Evolutionary conservation across 768 basidiomycete species (phyloP).

Genomic region (Melanogaster broomeanus): DNA sequence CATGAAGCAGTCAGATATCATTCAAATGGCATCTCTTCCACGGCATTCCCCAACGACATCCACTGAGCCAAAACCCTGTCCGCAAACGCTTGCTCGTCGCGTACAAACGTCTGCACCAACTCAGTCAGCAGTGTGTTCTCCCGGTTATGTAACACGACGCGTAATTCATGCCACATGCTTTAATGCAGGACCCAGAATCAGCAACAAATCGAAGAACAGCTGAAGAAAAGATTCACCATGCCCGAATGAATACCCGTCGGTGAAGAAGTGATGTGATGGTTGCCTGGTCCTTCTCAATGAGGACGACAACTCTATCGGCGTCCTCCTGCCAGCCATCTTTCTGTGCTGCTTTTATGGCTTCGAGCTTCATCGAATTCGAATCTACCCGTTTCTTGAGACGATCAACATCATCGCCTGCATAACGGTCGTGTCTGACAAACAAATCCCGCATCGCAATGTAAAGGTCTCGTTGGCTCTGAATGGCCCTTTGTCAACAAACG

Average conservation of each 20-base stretch:
- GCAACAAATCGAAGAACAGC: background rate
- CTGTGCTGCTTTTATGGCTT: conserved; percentile 63
- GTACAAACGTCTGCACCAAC: conserved; percentile 69
- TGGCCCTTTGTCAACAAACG: conserved; percentile 6
- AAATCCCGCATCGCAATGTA: conserved; percentile 87
- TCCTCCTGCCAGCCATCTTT: conserved; percentile 90
- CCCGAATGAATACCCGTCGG: conserved; percentile 84
- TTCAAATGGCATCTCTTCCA: conserved; percentile 86
- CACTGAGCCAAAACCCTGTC: conserved; percentile 70
- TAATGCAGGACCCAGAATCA: conserved; percentile 6
- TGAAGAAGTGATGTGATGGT: conserved; percentile 73
- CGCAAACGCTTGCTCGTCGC: conserved; percentile 70
- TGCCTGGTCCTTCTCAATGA: conserved; percentile 85
- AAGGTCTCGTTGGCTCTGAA: conserved; percentile 78
- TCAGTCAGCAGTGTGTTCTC: conserved; percentile 83
- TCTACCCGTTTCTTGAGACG: conserved; percentile 87
- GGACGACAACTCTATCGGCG: conserved; percentile 67
- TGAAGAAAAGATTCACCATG: conserved; percentile 55
- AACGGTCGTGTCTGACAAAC: conserved; percentile 83
- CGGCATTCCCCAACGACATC: conserved; percentile 66
- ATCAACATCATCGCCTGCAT: conserved; percentile 87
- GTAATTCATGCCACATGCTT: conserved; percentile 96
- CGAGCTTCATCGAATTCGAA: conserved; percentile 70
- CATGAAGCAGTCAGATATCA: conserved; percentile 32
- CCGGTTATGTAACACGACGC: conserved; percentile 86